A percentile compares a stretch with the other conserved stretches of the same genome.
phyloP scores from a whole-genome alignment of 192 early-diverging fungal species.

The Coemansia sp. region DNA sequence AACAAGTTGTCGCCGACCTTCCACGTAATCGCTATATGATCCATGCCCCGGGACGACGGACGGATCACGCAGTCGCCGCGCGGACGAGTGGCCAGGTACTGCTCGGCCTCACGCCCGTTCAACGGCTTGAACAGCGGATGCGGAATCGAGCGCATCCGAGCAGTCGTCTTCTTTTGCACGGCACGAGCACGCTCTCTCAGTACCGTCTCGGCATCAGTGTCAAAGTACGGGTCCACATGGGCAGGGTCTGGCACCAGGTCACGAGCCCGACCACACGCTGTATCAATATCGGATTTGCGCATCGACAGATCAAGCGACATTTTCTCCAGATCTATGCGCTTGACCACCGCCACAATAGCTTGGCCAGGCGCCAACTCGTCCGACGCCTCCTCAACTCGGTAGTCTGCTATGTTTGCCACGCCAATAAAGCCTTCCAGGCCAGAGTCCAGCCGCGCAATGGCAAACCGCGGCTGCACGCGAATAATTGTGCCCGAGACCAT shows the following conservation, averaged over 20 bases:
- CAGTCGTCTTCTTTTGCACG: constrained; percentile 28
- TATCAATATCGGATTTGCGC: constrained; percentile 58
- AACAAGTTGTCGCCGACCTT: constrained; percentile 83
- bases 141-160: constrained; percentile 63
- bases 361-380: constrained; percentile 68
- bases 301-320: constrained; percentile 74
- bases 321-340: constrained; percentile 73
- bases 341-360: constrained; percentile 71
- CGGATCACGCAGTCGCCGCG: constrained; percentile 82
- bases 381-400: constrained; percentile 56
- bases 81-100: constrained; percentile 63
- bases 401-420: constrained; percentile 58
- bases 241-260: constrained; percentile 27
- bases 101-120: constrained; percentile 68
- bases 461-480: constrained; percentile 69
- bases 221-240: constrained; percentile 60
- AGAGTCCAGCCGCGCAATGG: constrained; percentile 71
- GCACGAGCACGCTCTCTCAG: constrained; percentile 43
- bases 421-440: constrained; percentile 86
- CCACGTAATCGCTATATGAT: constrained; percentile 91
- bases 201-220: constrained; percentile 51
- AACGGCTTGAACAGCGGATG: constrained; percentile 84
- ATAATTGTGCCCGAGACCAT: constrained; percentile 68
- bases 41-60: constrained; percentile 82
- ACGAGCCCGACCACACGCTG: constrained; percentile 40